Conservation (phyloP, 2,329 filamentous ascomycete species). For the Colletotrichum cereale region DNA sequence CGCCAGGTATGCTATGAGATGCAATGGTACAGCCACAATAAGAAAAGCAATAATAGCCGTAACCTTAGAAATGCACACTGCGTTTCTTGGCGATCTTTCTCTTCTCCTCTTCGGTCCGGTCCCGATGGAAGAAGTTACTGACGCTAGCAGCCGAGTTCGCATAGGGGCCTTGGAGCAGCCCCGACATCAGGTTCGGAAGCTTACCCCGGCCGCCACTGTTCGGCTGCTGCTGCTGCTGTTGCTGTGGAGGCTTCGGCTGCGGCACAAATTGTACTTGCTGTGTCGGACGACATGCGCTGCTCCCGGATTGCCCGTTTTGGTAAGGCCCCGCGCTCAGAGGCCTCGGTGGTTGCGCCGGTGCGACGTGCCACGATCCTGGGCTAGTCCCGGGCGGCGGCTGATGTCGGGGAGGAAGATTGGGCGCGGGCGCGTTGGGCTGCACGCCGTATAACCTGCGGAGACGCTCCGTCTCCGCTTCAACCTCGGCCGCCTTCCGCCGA, state of each 20-base stretch:
- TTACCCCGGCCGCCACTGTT: conserved; percentile 41
- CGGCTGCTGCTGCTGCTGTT: conserved; percentile 43
- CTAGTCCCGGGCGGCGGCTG: conserved; percentile 15
- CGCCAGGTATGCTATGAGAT: conserved; percentile 14
- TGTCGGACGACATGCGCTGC: conserved; percentile 42
- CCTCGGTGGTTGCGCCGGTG: conserved; percentile 41
- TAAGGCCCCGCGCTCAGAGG: conserved; percentile 35
- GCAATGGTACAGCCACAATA: not conserved
- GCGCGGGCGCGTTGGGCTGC: conserved; percentile 48
- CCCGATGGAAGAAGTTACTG: conserved; percentile 58
- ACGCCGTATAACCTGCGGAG: conserved; percentile 77
- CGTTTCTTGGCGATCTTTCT: conserved; percentile 60
- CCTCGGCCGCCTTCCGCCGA: conserved; percentile 65
- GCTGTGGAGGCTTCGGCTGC: conserved; percentile 39
- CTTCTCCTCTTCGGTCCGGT: conserved; percentile 55
- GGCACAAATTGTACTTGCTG: conserved; percentile 42
- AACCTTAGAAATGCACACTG: conserved; percentile 57
- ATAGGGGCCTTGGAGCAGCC: conserved; percentile 49
- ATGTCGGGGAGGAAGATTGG: conserved; percentile 50
- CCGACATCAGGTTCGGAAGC: conserved; percentile 46
- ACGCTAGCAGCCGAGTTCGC: conserved; percentile 57
- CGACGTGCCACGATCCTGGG: conserved; percentile 21
- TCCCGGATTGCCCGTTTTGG: conserved; percentile 25
- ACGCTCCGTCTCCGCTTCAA: conserved; percentile 87
- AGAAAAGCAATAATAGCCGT: not conserved